Evolutionary conservation across 192 early-diverging fungal genomes (phyloP).

Genomic region (Anaeromyces robustus): DNA sequence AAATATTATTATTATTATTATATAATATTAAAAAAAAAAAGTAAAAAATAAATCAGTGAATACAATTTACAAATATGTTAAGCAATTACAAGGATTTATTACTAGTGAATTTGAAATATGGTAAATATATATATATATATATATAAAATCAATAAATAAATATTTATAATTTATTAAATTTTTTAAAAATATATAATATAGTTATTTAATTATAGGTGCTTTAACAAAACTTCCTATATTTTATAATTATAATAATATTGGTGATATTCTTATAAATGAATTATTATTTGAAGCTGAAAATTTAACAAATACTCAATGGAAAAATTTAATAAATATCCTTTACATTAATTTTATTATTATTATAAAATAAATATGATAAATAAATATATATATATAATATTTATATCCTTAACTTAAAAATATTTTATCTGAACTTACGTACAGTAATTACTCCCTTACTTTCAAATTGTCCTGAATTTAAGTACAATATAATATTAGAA

Average conservation of each 20-base stretch:
- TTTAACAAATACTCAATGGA: not conserved
- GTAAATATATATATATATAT: not conserved
- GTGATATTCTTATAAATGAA: not conserved
- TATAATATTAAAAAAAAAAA: not conserved
- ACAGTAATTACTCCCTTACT: not conserved
- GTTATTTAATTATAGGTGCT: not conserved
- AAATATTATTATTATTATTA: not conserved
- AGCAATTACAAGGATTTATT: not conserved
- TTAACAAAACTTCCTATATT: not conserved
- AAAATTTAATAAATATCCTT: not conserved
- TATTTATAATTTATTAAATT: no score
- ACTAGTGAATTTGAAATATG: not conserved
- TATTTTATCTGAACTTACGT: not conserved
- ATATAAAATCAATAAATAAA: no score
- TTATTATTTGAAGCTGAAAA: not conserved
- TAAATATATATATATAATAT: not conserved
- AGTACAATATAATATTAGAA: not conserved
- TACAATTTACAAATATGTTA: not conserved
- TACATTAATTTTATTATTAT: no score
- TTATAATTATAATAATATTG: not conserved
- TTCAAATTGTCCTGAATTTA: not conserved
- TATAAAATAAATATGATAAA: no score
- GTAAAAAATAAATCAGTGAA: not conserved
- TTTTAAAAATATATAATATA: no score
- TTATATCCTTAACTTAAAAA: not conserved